Evolutionary conservation across 2,329 filamentous ascomycete genomes (phyloP), one percentile per base, ranked within the genome.

Genomic region (Aspergillus quadrilineatus): DNA sequence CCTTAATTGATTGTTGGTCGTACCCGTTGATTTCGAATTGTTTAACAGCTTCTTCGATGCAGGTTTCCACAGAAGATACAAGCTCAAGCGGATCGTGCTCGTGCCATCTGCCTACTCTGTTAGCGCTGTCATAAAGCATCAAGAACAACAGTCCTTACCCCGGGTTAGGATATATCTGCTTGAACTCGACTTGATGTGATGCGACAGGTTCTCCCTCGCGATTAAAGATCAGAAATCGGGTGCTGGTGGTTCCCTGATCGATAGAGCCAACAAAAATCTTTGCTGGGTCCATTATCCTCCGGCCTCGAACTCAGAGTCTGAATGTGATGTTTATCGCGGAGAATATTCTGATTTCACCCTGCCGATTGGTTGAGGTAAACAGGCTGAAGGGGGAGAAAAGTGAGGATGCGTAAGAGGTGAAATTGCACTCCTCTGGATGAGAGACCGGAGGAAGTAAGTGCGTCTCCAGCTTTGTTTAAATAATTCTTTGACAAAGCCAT

Each of bases 161-260:
- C 58, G 92, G 87, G 57, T 92, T 81, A 3, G 90, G 90, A 73
- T 95, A 93, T 60, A 88, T 84, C 73, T 96, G 92, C 61, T 84
- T 83, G 67, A 96, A 92, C 71, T 95, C 90, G 62, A 93, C 85
- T 75, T 96, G 91, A 71, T 96, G 89, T 62, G 85, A 87, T 26
- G 89, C 90, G 34, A 94, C 84, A 3, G 89, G 89, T 60, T 89
- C 86, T 51, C 91, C 91, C 53, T 84, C 76, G 58, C 84, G 84
- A 75, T 95, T 87, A 78, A 96, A 96, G 67, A 97, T 92, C 63
- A 96, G 81, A 74, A 96, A 96, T 46, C 92, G 82, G 26, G 91
- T 89, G 55, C 89, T 93, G 15, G 92, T 96, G 12, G 92, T 96
- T 50, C 92, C 92, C 69, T 95, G 91, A 69, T 96, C 92, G 69